Evolutionary conservation across 2,329 filamentous ascomycete species (phyloP), one percentile per base, ranked within the genome.

Genomic region (Ophiognomonia clavigignenti-juglandacearum): DNA sequence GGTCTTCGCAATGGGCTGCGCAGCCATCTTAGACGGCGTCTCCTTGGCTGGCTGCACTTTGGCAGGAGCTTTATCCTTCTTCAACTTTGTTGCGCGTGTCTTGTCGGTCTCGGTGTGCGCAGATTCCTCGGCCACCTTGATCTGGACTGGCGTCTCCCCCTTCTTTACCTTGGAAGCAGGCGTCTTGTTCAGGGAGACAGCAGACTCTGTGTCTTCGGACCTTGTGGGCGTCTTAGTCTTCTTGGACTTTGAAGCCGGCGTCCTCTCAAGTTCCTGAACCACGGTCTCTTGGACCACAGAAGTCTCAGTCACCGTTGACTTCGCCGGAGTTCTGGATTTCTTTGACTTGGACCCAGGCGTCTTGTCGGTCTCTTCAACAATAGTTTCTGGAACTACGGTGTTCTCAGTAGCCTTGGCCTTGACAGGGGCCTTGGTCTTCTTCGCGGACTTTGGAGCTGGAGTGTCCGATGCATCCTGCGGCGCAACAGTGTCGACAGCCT

Each of bases 251-350:
- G 38, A 38, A 31, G 47, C 40, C 14, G 32, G 23, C 6, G 29
- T 32, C 32, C 46, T 9, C 41, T 19, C 23, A 19, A 36, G 26
- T 26, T 37, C 43, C 39, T 41, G n/a, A n/a, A 13, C 9, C 1
- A 32, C 31, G 18, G 43, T 50, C 8, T 47, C 44, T 31, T 42
- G 37, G 18, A 38, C 27, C 22, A 20, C 14, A 27, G 45, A 10
- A 20, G 43, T 37, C 6, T 34, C 39, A 11, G 40, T 39, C 23
- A 27, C 23, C 35, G 40, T 40, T 6, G 44, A 37, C 10, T 53
- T 52, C 14, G 51, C 47, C 6, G 49, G 51, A 1, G 48, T 47
- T 40, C 48, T 51, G 23, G 46, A 34, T 39, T 52, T 52, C 39
- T 50, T 52, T 23, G 42, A 29, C 38, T 52, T 49, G 3, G 50